phyloP scores from a whole-genome alignment of 805 yeast genomes.

The Danielia reshetovae region DNA sequence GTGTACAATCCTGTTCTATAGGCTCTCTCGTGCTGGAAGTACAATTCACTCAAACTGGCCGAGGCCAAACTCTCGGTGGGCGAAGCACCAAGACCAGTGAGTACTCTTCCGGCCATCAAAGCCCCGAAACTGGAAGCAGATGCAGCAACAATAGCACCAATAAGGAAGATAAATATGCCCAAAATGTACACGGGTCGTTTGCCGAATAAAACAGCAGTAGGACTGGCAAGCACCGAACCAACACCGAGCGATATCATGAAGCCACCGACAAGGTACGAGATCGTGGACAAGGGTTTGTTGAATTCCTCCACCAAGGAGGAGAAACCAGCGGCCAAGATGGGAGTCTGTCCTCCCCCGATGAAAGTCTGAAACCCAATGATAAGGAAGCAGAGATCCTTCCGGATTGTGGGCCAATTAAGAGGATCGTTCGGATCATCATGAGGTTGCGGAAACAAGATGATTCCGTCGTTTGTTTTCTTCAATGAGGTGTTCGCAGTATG shows the following conservation, averaged over 20 bases:
- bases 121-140: slow-evolving; percentile 44
- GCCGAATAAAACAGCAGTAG: slow-evolving; percentile 54
- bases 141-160: slow-evolving; percentile 54
- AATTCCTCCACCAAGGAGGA: slow-evolving; percentile 40
- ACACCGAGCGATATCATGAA: slow-evolving; percentile 55
- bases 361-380: slow-evolving; percentile 56
- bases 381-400: slow-evolving; percentile 49
- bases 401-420: slow-evolving; percentile 60
- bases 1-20: slow-evolving; percentile 58
- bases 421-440: slow-evolving; percentile 63
- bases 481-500: slow-evolving; percentile 17
- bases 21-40: slow-evolving; percentile 58
- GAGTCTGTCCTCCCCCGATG: slow-evolving; percentile 60
- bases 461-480: slow-evolving; percentile 46
- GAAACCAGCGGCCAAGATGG: slow-evolving; percentile 58
- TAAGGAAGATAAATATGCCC: slow-evolving; percentile 46
- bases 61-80: slow-evolving; percentile 60
- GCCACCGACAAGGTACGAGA: slow-evolving; percentile 55
- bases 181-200: slow-evolving; percentile 52
- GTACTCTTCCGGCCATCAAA: slow-evolving; percentile 53
- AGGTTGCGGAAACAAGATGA: slow-evolving; percentile 59
- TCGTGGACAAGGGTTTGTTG: slow-evolving; percentile 33
- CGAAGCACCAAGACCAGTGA: slow-evolving; percentile 58
- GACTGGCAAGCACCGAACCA: slow-evolving; percentile 57
- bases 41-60: slow-evolving; percentile 59